Percentiles rank a stretch among this genome's conserved stretches.
phyloP scores from a whole-genome alignment of 164 flowering plant genomes.

The Stephania japonica region DNA sequence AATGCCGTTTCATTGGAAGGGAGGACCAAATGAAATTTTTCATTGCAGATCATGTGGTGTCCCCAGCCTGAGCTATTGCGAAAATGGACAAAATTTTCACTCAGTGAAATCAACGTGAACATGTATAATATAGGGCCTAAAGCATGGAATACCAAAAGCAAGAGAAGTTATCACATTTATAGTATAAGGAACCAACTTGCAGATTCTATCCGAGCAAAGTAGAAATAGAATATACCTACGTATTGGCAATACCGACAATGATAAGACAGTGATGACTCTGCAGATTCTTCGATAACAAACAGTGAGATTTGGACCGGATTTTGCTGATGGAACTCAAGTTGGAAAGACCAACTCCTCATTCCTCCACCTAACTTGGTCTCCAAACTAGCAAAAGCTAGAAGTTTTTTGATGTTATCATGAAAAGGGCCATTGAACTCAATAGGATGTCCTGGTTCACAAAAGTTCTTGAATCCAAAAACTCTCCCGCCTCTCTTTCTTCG shows the following conservation, averaged over 20 bases:
- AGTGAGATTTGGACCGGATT: constrained; percentile 53
- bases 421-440: constrained; percentile 53
- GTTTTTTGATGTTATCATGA: constrained; percentile 47
- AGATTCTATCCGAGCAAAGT: too few species aligned
- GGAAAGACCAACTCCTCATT: constrained; percentile 71
- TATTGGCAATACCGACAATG: constrained; percentile 75
- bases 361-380: constrained; percentile 32
- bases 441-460: constrained; percentile 67
- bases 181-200: too few species aligned
- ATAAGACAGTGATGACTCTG: constrained; percentile 37
- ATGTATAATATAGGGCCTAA: too few species aligned
- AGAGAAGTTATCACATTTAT: too few species aligned
- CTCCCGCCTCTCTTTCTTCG: constrained; percentile 74
- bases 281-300: constrained; percentile 60
- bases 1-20: constrained; percentile 56
- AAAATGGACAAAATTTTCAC: not conserved
- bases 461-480: constrained; percentile 60
- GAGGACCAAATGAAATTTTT: constrained; percentile 78
- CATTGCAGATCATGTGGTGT: constrained; percentile 74
- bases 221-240: constrained; percentile 47
- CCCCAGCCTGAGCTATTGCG: constrained; percentile 73
- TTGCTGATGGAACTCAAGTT: constrained; percentile 64
- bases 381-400: constrained; percentile 53
- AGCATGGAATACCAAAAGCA: too few species aligned
- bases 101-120: too few species aligned